These are phyloP conservation scores for Marasmius fiardii DNA, from an alignment of 1,284 basidiomycete genomes.

Conservation along the genomic window DNA sequence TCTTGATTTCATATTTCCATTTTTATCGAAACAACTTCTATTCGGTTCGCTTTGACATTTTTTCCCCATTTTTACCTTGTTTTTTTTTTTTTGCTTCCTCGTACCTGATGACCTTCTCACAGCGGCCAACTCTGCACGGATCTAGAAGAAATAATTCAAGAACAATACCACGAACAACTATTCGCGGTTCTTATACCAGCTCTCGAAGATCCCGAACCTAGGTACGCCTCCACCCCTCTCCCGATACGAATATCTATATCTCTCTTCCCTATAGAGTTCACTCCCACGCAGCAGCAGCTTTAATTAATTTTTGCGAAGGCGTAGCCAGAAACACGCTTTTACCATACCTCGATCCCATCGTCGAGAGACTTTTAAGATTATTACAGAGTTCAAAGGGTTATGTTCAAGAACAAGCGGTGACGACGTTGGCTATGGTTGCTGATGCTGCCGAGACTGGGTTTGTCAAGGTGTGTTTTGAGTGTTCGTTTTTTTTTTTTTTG, in stretches of 20 bases:
- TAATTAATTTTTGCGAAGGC: conserved; percentile 89
- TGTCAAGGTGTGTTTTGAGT: conserved; percentile 43
- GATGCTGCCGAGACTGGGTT: conserved; percentile 76
- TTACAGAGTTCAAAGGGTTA: conserved; percentile 40
- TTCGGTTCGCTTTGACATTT: too few species aligned
- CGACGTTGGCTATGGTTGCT: conserved; percentile 81
- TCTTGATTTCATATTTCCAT: too few species aligned
- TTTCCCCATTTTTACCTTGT: too few species aligned
- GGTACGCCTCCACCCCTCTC: conserved; percentile 38
- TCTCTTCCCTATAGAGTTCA: conserved; percentile 55
- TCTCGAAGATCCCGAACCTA: conserved; percentile 70
- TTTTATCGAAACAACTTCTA: too few species aligned
- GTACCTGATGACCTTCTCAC: too few species aligned
- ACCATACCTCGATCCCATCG: conserved; percentile 75
- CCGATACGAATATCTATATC: background rate
- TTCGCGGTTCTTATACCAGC: conserved; percentile 70
- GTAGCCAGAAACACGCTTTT: conserved; percentile 69
- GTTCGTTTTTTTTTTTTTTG: too few species aligned
- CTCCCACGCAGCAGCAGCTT: conserved; percentile 77
- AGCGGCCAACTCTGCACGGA: conserved; percentile 84
- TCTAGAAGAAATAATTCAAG: conserved; percentile 78
- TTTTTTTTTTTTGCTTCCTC: too few species aligned
- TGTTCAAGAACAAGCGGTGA: conserved; percentile 83
- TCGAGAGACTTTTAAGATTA: conserved; percentile 53
- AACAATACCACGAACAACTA: conserved; percentile 62